A percentile compares a stretch with the other conserved stretches of the same genome.
Evolutionary conservation across 129 eudicot genomes (phyloP).

Genomic region (Artemisia argyi): DNA sequence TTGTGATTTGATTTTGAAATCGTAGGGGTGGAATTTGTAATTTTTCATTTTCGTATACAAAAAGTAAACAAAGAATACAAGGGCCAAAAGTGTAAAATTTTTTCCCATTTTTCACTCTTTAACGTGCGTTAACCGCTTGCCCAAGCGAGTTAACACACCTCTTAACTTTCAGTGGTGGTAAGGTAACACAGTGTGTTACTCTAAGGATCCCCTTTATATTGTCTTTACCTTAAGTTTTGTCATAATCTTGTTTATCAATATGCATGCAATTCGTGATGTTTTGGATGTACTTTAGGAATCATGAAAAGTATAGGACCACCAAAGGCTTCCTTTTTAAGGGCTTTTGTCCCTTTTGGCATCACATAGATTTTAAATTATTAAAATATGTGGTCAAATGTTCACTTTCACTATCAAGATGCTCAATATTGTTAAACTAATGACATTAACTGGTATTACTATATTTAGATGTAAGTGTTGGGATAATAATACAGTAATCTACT

Average conservation of each 20-base stretch:
- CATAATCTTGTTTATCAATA: conserved; percentile 4
- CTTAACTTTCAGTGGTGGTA: too few relatives aligned
- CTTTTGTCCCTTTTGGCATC: conserved; percentile 26
- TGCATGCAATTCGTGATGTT: neutral
- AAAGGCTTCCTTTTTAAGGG: conserved; percentile 24
- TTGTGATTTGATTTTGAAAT: too few relatives aligned
- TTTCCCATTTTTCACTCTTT: too few relatives aligned
- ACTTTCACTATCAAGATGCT: conserved; percentile 30
- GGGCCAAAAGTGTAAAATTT: too few relatives aligned
- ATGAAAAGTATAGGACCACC: conserved; percentile 12
- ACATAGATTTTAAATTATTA: conserved; percentile 11
- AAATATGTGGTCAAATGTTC: conserved; percentile 23
- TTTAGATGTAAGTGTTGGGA: neutral
- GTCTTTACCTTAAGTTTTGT: neutral
- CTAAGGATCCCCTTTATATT: conserved; percentile 1
- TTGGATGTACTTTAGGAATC: conserved; percentile 17
- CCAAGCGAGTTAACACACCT: too few relatives aligned
- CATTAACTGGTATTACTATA: conserved; percentile 2
- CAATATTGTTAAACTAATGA: conserved; percentile 1
- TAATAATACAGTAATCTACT: neutral
- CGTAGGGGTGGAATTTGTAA: too few relatives aligned
- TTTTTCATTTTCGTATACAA: too few relatives aligned
- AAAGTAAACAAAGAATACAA: too few relatives aligned
- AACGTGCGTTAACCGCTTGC: too few relatives aligned
- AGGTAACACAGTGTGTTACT: too few relatives aligned